Percentiles rank a stretch among this genome's conserved stretches.
These are phyloP conservation scores for Geotrichum fermentans DNA, from an alignment of 1,139 yeast species.

Conservation along the genomic window DNA sequence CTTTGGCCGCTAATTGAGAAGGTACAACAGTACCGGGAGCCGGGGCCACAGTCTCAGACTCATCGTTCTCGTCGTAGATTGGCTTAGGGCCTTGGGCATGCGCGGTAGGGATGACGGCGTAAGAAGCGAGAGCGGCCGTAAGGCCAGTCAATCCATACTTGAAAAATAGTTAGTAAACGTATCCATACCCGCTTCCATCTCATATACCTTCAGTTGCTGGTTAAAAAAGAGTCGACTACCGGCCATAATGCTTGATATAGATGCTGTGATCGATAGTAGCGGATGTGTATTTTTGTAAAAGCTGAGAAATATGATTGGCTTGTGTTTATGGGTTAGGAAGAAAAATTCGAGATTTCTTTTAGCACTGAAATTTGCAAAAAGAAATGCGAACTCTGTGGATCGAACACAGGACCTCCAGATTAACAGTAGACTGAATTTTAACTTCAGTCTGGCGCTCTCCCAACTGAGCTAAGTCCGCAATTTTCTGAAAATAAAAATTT, in stretches of 20 bases:
- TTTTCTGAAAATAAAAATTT: no score
- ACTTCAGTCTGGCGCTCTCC: conserved; percentile 24
- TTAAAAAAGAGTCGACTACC: conserved; percentile 15
- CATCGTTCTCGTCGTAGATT: conserved; percentile 54
- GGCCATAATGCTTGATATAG: conserved; percentile 10
- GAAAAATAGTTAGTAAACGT: not conserved
- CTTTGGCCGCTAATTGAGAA: conserved; percentile 40
- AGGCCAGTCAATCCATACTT: conserved; percentile 15
- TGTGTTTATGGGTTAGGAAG: not conserved
- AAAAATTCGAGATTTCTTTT: no score
- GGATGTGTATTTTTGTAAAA: no score
- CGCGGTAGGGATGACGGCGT: conserved; percentile 25
- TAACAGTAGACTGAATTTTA: conserved; percentile 13
- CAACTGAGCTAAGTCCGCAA: conserved; percentile 25
- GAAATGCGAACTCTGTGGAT: conserved; percentile 92
- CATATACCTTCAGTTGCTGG: conserved; percentile 13
- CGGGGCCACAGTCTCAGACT: conserved; percentile 22
- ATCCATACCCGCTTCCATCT: not conserved
- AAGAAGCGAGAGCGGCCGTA: conserved; percentile 14
- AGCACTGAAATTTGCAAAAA: no score
- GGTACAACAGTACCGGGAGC: conserved; percentile 44
- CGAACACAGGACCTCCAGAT: conserved; percentile 86
- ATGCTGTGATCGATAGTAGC: no score
- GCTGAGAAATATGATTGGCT: conserved; percentile 10
- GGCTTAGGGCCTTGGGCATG: conserved; percentile 37